Percentiles rank a stretch among this genome's conserved stretches.
Conservation (phyloP, 2,329 filamentous ascomycete species). For the Fusarium anthophilum region DNA sequence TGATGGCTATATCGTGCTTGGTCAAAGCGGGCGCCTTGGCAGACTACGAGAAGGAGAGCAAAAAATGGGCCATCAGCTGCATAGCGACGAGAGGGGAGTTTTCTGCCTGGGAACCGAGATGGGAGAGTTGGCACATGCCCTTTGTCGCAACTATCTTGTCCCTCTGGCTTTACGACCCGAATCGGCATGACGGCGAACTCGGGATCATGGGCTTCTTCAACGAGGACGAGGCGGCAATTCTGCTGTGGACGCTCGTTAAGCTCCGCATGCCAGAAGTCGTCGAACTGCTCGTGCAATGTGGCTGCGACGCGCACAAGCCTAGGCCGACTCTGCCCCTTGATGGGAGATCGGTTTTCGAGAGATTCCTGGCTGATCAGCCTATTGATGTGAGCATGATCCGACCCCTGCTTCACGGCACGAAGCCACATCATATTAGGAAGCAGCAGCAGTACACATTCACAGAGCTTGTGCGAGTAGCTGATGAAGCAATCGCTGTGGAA, state of each 20-base stretch:
- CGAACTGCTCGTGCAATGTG: slow-evolving; percentile 18
- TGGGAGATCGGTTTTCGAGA: slow-evolving; percentile 22
- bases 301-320: slow-evolving; percentile 14
- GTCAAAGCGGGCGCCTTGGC: slow-evolving; percentile 21
- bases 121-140: slow-evolving; percentile 25
- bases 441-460: slow-evolving; percentile 29
- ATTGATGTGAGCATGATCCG: slow-evolving; percentile 11
- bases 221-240: slow-evolving; percentile 9
- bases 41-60: slow-evolving; percentile 27
- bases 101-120: not conserved
- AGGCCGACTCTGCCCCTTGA: slow-evolving; percentile 2
- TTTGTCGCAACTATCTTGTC: slow-evolving; percentile 18
- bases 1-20: slow-evolving; percentile 24
- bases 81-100: slow-evolving; percentile 4
- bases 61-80: slow-evolving; percentile 24
- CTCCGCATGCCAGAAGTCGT: slow-evolving; percentile 8
- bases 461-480: not conserved
- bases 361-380: slow-evolving; percentile 6
- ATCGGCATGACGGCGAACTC: not conserved
- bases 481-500: not conserved
- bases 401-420: slow-evolving; percentile 16
- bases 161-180: not conserved
- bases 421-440: slow-evolving; percentile 1
- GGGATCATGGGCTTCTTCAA: not conserved
- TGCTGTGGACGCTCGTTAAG: slow-evolving; percentile 18